phyloP scores from a whole-genome alignment of 257 asterid genomes.

The Striga asiatica region DNA sequence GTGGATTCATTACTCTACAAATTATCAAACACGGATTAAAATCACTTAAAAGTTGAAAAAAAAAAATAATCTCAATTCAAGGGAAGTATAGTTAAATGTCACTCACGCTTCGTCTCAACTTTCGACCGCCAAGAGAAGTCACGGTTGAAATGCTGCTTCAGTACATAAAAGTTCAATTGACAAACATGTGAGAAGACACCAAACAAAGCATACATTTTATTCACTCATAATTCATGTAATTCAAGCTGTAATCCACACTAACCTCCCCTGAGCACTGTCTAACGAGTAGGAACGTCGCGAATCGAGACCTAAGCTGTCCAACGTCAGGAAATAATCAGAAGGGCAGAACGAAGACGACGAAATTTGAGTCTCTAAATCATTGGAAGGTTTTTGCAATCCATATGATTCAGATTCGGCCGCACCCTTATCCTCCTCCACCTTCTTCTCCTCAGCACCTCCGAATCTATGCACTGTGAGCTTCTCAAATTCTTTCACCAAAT shows the following conservation, averaged over 20 bases:
- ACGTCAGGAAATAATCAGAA: constrained; percentile 55
- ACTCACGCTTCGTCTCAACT: constrained; percentile 66
- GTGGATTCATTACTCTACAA: constrained; percentile 68
- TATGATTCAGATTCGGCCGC: constrained; percentile 9
- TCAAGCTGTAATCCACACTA: constrained; percentile 11
- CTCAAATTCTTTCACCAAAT: constrained; percentile 80
- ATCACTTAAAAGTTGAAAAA: constrained; percentile 9
- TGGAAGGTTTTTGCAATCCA: constrained; percentile 28
- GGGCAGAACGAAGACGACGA: constrained; percentile 63
- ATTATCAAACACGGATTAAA: constrained; percentile 10
- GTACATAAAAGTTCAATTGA: constrained; percentile 17
- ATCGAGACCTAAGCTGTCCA: constrained; percentile 87
- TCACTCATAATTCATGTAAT: neutral
- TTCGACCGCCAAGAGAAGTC: constrained; percentile 42
- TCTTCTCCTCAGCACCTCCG: constrained; percentile 31
- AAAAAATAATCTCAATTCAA: neutral
- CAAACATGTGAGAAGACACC: constrained; percentile 10
- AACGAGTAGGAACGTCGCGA: constrained; percentile 39
- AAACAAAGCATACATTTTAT: neutral
- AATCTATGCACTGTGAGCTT: constrained; percentile 38
- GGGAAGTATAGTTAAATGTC: neutral
- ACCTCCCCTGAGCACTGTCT: constrained; percentile 82
- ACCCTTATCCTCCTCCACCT: constrained; percentile 19
- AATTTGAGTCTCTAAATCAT: constrained; percentile 28
- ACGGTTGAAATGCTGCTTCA: constrained; percentile 40